Evolutionary conservation across 345 rosid species (phyloP), one percentile per base, ranked within the genome.

Genomic region (Eucalyptus decipiens): DNA sequence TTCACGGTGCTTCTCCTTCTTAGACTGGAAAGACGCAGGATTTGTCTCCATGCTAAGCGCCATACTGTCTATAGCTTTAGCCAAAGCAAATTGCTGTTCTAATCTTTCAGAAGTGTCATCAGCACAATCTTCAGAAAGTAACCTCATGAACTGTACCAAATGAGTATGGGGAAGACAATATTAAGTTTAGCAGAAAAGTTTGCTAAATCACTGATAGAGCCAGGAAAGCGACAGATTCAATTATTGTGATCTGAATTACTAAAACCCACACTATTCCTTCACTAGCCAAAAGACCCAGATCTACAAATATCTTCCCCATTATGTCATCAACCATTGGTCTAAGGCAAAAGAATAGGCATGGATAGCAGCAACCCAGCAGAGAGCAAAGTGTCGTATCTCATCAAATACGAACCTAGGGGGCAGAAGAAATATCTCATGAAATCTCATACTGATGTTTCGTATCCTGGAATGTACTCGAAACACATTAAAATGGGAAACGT

Each of bases 51-150:
- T 92, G 89, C 92, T 92, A 7, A 88, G 81, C 28, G 91, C 94
- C 92, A 96, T 95, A 65, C 88, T 92, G 86, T 97, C 99, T 90
- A 95, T 93, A 90, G 98, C 97, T 91, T 97, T 97, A 17, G 95
- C 92, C 91, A 97, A 90, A 30, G 99, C 98, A 89, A 90, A 62
- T 90, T 96, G 97, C 85, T 92, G 92, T 65, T 95, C 97, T 88
- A 91, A 87, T 90, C 89, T 91, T 89, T 94, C 93, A 5, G 89
- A 86, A 91, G 96, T 91, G 90, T 88, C 88, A 42, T 92, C 97
- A 88, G 92, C 93, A 2, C 92, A 88, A 87, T 95, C 98, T 93
- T 97, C 98, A n/a, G 97, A 88, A 15, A 97, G 94, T 88, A 97
- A 91, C 93, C 99, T 96, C 93, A 95, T 87, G 90, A 94, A 97